Conservation (phyloP, 83 land plant genomes). For the Isoetes engelmannii region DNA sequence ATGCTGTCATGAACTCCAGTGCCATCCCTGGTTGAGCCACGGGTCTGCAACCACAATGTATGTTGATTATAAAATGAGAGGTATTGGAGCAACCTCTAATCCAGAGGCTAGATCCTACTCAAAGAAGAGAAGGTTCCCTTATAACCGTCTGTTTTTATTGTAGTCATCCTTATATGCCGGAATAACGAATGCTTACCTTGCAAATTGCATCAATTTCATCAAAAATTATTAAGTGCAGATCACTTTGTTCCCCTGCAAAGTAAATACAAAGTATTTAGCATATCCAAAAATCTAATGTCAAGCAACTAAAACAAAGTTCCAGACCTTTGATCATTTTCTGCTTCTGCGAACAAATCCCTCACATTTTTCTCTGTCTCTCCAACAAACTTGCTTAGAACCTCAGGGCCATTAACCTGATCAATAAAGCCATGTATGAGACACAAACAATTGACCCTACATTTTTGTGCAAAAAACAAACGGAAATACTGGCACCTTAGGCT, state of each 20-base stretch:
- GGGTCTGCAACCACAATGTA: not conserved
- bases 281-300: not conserved
- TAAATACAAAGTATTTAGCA: not conserved
- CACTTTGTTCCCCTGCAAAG: constrained; percentile 12
- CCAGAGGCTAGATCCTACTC: not conserved
- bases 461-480: not conserved
- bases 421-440: not conserved
- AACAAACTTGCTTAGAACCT: constrained; percentile 11
- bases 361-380: constrained; percentile 13
- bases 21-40: constrained; percentile 14
- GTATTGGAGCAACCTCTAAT: too few species aligned
- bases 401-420: constrained; percentile 6
- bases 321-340: constrained; percentile 4
- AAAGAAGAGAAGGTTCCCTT: not conserved
- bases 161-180: not conserved
- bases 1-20: constrained; percentile 16
- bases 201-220: constrained; percentile 16
- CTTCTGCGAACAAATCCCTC: not conserved
- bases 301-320: not conserved
- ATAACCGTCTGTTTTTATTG: too few species aligned
- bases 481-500: not conserved
- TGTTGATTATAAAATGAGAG: too few species aligned
- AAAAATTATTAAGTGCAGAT: constrained; percentile 6
- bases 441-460: not conserved
- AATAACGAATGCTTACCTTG: constrained; percentile 4